A percentile compares a stretch with the other conserved stretches of the same genome.
These are phyloP conservation scores for Monosporozyma yasuniensis DNA, from an alignment of 805 yeast genomes.

Conservation along the genomic window DNA sequence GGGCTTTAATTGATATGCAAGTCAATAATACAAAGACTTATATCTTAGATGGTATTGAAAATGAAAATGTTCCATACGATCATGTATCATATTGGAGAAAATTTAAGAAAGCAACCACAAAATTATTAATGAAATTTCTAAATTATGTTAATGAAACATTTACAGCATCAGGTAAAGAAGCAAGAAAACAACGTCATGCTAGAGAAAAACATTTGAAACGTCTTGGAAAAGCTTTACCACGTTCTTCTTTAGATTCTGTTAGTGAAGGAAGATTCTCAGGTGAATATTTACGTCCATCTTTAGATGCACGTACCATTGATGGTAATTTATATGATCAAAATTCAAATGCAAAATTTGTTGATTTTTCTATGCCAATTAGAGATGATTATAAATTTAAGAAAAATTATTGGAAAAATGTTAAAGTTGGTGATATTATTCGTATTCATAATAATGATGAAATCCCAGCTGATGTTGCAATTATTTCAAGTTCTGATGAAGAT, in stretches of 20 bases:
- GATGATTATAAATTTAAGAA: slow-evolving; percentile 30
- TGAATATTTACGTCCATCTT: slow-evolving; percentile 22
- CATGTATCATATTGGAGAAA: slow-evolving; percentile 60
- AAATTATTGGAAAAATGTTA: slow-evolving; percentile 55
- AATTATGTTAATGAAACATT: slow-evolving; percentile 21
- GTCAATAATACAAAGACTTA: slow-evolving; percentile 69
- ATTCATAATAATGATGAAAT: slow-evolving; percentile 68
- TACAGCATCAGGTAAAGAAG: slow-evolving; percentile 31
- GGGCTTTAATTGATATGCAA: slow-evolving; percentile 64
- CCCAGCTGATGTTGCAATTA: slow-evolving; percentile 63
- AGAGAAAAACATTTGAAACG: slow-evolving; percentile 5
- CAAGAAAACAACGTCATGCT: slow-evolving; percentile 15
- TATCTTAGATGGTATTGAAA: slow-evolving; percentile 46
- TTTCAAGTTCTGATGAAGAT: slow-evolving; percentile 60
- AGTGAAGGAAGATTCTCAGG: slow-evolving; percentile 25
- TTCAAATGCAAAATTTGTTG: slow-evolving; percentile 45
- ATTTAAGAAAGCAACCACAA: slow-evolving; percentile 48
- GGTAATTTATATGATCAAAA: slow-evolving; percentile 40
- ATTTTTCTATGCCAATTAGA: slow-evolving; percentile 43
- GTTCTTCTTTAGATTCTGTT: slow-evolving; percentile 34
- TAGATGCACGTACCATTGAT: slow-evolving; percentile 30
- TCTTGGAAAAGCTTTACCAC: slow-evolving; percentile 17
- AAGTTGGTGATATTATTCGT: slow-evolving; percentile 66
- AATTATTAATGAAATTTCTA: slow-evolving; percentile 21
- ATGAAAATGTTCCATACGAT: slow-evolving; percentile 56